A percentile compares a stretch with the other conserved stretches of the same genome.
phyloP scores from a whole-genome alignment of 1,139 yeast species.

The Zygosaccharomyces sapae region DNA sequence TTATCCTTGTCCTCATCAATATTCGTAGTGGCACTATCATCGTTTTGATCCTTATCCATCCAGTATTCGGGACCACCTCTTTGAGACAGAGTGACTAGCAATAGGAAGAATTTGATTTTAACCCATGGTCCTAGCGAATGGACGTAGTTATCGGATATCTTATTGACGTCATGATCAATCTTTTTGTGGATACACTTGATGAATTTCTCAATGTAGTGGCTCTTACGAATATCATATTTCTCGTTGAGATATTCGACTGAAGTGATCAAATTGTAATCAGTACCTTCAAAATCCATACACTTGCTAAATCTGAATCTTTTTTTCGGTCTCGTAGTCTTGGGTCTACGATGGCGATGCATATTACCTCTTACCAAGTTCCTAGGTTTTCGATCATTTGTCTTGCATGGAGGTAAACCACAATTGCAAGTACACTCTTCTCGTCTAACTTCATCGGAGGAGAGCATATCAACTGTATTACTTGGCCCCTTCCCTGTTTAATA shows the following conservation, averaged over 20 bases:
- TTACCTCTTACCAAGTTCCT: background rate
- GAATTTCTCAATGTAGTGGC: constrained; percentile 31
- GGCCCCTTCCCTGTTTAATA: background rate
- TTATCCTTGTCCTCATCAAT: constrained; percentile 6
- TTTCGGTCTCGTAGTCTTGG: constrained; percentile 7
- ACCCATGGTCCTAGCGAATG: constrained; percentile 31
- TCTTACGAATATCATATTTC: constrained; percentile 33
- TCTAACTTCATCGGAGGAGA: background rate
- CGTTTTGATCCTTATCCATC: constrained; percentile 29
- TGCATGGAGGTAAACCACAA: background rate
- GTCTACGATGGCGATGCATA: constrained; percentile 4
- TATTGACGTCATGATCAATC: constrained; percentile 31
- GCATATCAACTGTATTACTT: background rate
- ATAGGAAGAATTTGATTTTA: constrained; percentile 32
- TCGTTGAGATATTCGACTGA: constrained; percentile 32
- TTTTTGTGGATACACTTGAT: constrained; percentile 34
- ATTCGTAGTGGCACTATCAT: constrained; percentile 6
- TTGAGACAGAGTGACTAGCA: constrained; percentile 34
- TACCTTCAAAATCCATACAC: constrained; percentile 26
- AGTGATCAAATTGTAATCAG: constrained; percentile 32
- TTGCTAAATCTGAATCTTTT: constrained; percentile 19
- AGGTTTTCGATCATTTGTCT: background rate
- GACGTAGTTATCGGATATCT: constrained; percentile 27
- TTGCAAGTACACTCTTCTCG: constrained; percentile 3
- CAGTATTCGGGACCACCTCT: constrained; percentile 38